Base-by-base conservation (phyloP, 108 stramenopile species). In the Nitzschia sp. region DNA sequence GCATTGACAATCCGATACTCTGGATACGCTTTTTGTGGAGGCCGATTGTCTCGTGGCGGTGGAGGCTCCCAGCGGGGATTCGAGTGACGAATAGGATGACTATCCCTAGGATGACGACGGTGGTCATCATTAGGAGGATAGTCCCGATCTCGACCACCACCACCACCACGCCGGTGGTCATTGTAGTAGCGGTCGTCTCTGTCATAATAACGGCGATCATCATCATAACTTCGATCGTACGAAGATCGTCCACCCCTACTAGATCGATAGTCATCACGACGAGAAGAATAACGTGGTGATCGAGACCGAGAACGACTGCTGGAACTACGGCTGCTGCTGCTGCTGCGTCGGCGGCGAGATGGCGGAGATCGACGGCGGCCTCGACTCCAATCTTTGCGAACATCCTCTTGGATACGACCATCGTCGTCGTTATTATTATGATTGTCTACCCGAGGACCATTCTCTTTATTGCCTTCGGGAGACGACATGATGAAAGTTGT, bases 1-100 rank as follows among this genome's bases (percentile, higher is more conserved):
- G 71, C 61, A 1, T 64, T 46, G 46, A 64, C 47, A 46, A 72
- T 54, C 29, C 23, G 31, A 33, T 48, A 53, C 19, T 56, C 36
- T 4, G 36, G 47, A 46, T 66, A n/a, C 26, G 61, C 24, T 26
- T 51, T 51, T 17, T 51, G 49, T 51, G 11, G 49, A 42, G 6
- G 9, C 6, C 38, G 38, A 51, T 51, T 19, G 18, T 19, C 21
- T 8, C 49, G 49, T 4, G 13, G 21, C 11, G 11, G 18, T 4
- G 13, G 21, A 51, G 11, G 18, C 19, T 51, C 49, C 13, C 21
- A 51, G 21, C 21, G 49, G 11, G 8, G 38, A 42, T 42, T 15
- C 11, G 38, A 42, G 15, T 8, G 15, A 42, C 38, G 38, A 8
- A 8, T 42, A 8, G 15, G 8, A 15, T 15, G 38, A 42, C 15